Evolutionary conservation across 2,329 filamentous ascomycete genomes (phyloP).

Genomic region (Colletotrichum acutatum): DNA sequence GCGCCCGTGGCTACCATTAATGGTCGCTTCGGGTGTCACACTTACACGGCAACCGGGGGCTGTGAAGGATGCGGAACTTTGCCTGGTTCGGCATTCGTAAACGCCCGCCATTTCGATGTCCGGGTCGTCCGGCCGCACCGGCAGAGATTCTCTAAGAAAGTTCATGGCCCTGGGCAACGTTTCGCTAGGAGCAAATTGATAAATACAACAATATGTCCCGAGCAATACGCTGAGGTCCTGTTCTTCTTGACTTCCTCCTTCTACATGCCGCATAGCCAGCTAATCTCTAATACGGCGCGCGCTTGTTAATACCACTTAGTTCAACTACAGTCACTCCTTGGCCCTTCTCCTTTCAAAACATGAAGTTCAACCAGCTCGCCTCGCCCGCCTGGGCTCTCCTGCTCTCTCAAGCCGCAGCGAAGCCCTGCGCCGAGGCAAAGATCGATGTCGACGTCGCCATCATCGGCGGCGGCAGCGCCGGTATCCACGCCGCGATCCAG

Average conservation of each 20-base stretch:
- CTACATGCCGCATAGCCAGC: neutral
- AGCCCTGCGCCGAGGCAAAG: neutral
- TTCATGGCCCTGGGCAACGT: neutral
- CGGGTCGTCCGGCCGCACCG: neutral
- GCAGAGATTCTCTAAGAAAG: neutral
- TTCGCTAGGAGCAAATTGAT: neutral
- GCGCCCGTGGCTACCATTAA: neutral
- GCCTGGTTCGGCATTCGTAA: neutral
- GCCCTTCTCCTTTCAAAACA: neutral
- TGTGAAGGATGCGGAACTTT: neutral
- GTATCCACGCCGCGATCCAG: conserved; percentile 52
- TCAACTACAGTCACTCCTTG: neutral
- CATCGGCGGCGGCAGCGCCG: conserved; percentile 54
- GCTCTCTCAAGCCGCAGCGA: neutral
- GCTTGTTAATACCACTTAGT: neutral
- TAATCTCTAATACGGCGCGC: neutral
- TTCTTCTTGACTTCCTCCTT: neutral
- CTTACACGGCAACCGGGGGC: neutral
- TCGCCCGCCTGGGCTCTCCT: conserved; percentile 10
- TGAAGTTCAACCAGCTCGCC: conserved; percentile 19
- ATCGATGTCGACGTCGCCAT: conserved; percentile 42
- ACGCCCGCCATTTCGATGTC: neutral
- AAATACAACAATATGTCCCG: neutral
- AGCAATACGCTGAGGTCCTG: neutral
- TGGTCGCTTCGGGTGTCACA: neutral